Base-by-base conservation (phyloP, 2,329 filamentous ascomycete genomes). In the Sclerotiophoma versabilis region DNA sequence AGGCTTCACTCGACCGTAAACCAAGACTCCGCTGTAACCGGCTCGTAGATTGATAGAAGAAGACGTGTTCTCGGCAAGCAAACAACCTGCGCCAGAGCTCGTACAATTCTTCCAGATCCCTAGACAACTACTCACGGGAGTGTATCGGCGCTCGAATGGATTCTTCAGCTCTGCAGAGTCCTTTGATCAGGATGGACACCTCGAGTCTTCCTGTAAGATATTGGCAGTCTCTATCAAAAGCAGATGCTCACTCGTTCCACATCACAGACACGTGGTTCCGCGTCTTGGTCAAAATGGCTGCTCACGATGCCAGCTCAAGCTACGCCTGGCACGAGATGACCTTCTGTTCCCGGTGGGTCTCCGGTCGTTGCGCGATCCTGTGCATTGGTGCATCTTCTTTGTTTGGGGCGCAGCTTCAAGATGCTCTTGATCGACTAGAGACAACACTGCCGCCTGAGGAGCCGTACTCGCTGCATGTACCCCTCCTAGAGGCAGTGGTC, bases 61-160 rank as follows among this genome's bases (percentile, higher is more conserved):
- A 17, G 46, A 55, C 12, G 12, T 76, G 65, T 37, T 64, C 42
- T 11, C 60, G 54, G 9, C 73, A 54, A 2, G 66, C 68, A 50
- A 66, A 65, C 5, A 72, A 7, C 33, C 27, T 17, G 33, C 48
- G 10, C 47, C 42, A 37, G 59, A 58, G 27, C 45, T 65, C 4
- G 17, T 41, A 7, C 26, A 48, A 15, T 43, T 49, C 41, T 62
- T 59, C 22, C 45, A 50, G 6, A 49, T 64, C 5, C 58, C 63
- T 12, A 11, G 19, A 8, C 30, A 55, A 14, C 23, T 63, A 15
- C 46, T 60, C 25, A 50, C 57, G 12, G 17, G 48, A 17, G 32
- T 57, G 6, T 64, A 64, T 27, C 49, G 53, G 14, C 50, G 45
- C 7, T 65, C 60, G 2, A 65, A 64, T 23, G 60, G 63, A 1